phyloP scores from a whole-genome alignment of 139 green algal species.

The Mychonastes homosphaera region DNA sequence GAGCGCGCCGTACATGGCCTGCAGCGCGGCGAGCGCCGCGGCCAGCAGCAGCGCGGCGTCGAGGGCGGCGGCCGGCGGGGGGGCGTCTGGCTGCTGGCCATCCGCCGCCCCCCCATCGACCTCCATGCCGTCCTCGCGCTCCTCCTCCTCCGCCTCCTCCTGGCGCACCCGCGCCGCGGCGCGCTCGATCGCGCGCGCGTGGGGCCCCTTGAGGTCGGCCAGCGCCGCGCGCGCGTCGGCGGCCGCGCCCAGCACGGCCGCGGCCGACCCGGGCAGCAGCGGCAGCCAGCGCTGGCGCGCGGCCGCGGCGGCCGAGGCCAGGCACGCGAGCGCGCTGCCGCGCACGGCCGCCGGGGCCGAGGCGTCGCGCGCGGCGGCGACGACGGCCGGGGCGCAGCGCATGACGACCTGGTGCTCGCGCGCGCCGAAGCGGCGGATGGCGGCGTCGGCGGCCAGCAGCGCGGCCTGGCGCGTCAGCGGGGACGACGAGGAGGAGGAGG shows the following conservation, averaged over 20 bases:
- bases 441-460: constrained; percentile 31
- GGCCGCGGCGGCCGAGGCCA: constrained; percentile 31
- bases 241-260: constrained; percentile 29
- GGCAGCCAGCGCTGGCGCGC: constrained; percentile 43
- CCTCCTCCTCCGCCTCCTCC: not conserved
- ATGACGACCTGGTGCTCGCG: constrained; percentile 34
- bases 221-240: constrained; percentile 20
- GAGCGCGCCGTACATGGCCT: constrained; percentile 42
- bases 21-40: constrained; percentile 46
- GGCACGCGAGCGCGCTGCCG: constrained; percentile 23
- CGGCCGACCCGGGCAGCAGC: constrained; percentile 36
- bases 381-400: constrained; percentile 34
- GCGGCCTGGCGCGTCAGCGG: constrained; percentile 31
- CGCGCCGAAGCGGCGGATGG: constrained; percentile 25
- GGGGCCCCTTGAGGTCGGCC: constrained; percentile 9
- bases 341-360: constrained; percentile 32
- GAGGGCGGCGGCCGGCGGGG: no score
- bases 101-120: not conserved
- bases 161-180: not conserved
- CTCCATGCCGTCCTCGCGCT: not conserved
- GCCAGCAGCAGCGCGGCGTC: constrained; percentile 40
- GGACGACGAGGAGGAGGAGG: no score
- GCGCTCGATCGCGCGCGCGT: not conserved
- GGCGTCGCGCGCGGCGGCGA: constrained; percentile 18
- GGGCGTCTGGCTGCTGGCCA: no score